Evolutionary conservation across 2,329 filamentous ascomycete genomes (phyloP).

Genomic region (Annulohypoxylon truncatum): DNA sequence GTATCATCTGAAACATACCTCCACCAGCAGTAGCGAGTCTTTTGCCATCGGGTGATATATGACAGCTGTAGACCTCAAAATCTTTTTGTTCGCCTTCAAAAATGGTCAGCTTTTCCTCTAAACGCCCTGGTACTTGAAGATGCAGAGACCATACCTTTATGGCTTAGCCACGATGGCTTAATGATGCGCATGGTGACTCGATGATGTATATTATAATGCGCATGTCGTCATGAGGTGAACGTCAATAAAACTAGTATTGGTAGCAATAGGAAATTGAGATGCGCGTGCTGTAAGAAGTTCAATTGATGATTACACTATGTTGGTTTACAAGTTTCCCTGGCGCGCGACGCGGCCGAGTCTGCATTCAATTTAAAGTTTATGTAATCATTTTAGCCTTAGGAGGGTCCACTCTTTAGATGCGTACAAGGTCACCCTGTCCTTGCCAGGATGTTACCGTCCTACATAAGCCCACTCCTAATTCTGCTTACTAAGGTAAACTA

Average conservation of each 20-base stretch:
- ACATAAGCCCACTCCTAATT: not conserved
- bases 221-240: conserved; percentile 47
- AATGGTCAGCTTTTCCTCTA: conserved; percentile 38
- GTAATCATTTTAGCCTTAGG: conserved; percentile 24
- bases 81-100: conserved; percentile 89
- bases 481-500: not conserved
- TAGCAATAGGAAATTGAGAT: conserved; percentile 17
- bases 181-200: conserved; percentile 78
- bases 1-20: conserved; percentile 64
- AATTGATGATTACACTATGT: conserved; percentile 23
- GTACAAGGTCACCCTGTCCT: conserved; percentile 2
- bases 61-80: conserved; percentile 98
- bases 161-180: conserved; percentile 95
- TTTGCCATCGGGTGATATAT: conserved; percentile 93
- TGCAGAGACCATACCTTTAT: conserved; percentile 72
- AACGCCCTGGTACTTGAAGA: not conserved
- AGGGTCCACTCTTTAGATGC: not conserved
- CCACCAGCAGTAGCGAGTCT: conserved; percentile 94
- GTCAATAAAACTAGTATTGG: conserved; percentile 12
- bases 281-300: conserved; percentile 30
- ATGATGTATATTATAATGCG: conserved; percentile 44
- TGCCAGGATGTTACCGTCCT: not conserved
- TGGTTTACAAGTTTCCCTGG: conserved; percentile 33
- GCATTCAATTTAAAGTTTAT: conserved; percentile 33
- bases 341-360: conserved; percentile 49